Percentiles rank a stretch among this genome's conserved stretches.
These are phyloP conservation scores for Dillenia turbinata DNA, from an alignment of 164 flowering plant genomes.

Conservation along the genomic window DNA sequence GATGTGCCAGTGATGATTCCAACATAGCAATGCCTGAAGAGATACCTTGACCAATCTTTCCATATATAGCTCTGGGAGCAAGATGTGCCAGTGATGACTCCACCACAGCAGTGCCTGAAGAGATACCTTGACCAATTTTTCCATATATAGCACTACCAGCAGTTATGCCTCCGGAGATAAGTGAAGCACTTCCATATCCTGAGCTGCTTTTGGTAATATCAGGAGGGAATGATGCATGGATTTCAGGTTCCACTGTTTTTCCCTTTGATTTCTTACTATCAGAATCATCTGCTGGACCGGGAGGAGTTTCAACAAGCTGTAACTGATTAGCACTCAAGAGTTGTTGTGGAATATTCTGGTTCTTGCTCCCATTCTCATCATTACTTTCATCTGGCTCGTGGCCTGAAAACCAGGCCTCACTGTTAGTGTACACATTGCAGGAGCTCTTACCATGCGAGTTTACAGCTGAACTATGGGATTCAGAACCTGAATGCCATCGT, in stretches of 20 bases:
- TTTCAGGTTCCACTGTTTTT: conserved; percentile 16
- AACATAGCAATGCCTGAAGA: conserved; percentile 15
- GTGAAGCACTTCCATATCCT: conserved; percentile 23
- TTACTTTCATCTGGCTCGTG: conserved; percentile 55
- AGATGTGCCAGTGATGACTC: conserved; percentile 2
- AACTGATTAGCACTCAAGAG: conserved; percentile 23
- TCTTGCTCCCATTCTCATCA: conserved; percentile 30
- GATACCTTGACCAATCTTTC: not conserved
- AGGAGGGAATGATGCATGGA: conserved; percentile 21
- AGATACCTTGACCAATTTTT: conserved; percentile 12
- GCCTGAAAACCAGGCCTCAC: conserved; percentile 83
- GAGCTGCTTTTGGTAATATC: conserved; percentile 22
- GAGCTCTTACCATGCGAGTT: conserved; percentile 49
- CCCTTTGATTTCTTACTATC: conserved; percentile 18
- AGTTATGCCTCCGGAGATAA: conserved; percentile 24
- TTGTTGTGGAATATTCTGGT: conserved; percentile 21
- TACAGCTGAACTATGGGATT: conserved; percentile 32
- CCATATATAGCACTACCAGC: conserved; percentile 18
- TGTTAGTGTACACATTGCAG: conserved; percentile 56
- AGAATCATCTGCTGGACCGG: conserved; percentile 25
- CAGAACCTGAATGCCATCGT: conserved; percentile 54
- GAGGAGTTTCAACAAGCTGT: conserved; percentile 17
- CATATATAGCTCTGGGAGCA: no score
- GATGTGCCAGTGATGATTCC: conserved; percentile 25
- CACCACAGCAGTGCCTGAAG: not conserved